Percentiles rank a stretch among this genome's conserved stretches.
These are phyloP conservation scores for Calycina herbarum DNA, from an alignment of 2,329 filamentous ascomycete genomes.

Conservation along the genomic window DNA sequence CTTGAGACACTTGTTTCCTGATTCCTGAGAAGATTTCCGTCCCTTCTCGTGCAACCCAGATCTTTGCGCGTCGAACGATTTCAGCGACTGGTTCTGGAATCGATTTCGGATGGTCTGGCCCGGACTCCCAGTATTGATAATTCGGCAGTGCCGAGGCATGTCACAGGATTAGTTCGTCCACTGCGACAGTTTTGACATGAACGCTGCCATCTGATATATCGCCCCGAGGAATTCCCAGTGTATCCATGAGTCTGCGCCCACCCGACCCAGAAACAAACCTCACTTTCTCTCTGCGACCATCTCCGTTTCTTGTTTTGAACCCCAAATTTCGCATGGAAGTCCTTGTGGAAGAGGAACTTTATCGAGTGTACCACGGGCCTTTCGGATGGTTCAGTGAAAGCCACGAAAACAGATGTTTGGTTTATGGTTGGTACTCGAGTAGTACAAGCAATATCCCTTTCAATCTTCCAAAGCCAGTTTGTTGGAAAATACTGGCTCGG, in stretches of 20 bases:
- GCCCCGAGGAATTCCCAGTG: constrained; percentile 2
- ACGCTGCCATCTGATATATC: constrained; percentile 13
- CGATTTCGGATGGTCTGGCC: too few relatives aligned
- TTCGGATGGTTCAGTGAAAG: neutral
- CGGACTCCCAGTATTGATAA: too few relatives aligned
- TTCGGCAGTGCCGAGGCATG: too few relatives aligned
- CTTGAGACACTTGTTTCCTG: neutral
- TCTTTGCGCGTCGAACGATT: too few relatives aligned
- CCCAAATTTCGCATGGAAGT: neutral
- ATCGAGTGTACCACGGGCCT: neutral
- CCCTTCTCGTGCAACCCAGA: too few relatives aligned
- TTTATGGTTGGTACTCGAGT: constrained; percentile 1
- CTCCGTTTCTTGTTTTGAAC: neutral
- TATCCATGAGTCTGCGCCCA: neutral
- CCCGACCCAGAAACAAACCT: neutral
- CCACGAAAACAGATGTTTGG: neutral
- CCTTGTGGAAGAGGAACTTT: neutral
- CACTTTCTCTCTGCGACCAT: neutral
- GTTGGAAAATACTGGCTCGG: neutral
- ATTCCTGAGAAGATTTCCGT: neutral
- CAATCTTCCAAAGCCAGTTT: too few relatives aligned
- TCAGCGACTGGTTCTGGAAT: too few relatives aligned
- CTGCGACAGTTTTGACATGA: neutral
- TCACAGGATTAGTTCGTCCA: too few relatives aligned
- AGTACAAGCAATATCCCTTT: neutral